Evolutionary conservation across 108 stramenopile genomes (phyloP).

Genomic region (Schizochytrium sp.): DNA sequence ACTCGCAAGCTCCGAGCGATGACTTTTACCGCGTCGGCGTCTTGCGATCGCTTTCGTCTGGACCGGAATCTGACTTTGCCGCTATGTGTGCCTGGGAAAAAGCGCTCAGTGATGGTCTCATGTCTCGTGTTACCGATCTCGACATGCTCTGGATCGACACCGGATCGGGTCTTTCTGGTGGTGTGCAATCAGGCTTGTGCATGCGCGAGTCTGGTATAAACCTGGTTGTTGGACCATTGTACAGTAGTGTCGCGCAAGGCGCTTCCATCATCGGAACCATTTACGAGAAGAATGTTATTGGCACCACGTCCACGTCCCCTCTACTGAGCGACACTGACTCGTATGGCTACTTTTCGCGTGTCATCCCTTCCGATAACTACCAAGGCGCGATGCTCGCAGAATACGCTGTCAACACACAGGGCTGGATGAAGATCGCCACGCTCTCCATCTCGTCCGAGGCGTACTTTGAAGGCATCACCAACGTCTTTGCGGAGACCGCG

Average conservation of each 20-base stretch:
- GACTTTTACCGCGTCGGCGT: neutral
- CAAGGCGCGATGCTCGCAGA: neutral
- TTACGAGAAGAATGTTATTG: neutral
- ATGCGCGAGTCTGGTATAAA: neutral
- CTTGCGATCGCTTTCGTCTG: neutral
- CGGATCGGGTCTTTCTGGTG: neutral
- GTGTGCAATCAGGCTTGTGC: neutral
- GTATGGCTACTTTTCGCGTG: neutral
- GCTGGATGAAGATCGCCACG: neutral
- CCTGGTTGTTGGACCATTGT: neutral
- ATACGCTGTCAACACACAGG: neutral
- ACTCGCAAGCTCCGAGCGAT: neutral
- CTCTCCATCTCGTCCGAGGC: neutral
- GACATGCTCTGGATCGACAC: neutral
- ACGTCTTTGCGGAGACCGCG: neutral
- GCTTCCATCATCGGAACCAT: neutral
- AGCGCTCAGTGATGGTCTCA: neutral
- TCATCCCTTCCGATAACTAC: neutral
- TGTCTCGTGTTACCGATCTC: neutral
- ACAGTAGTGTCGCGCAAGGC: neutral
- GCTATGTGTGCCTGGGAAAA: neutral
- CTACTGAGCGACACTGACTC: neutral
- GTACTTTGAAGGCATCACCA: neutral
- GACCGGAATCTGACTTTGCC: neutral
- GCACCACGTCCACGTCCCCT: neutral